Conservation (phyloP, 495 filamentous ascomycete genomes). For the Pseudotulostoma volvatum region DNA sequence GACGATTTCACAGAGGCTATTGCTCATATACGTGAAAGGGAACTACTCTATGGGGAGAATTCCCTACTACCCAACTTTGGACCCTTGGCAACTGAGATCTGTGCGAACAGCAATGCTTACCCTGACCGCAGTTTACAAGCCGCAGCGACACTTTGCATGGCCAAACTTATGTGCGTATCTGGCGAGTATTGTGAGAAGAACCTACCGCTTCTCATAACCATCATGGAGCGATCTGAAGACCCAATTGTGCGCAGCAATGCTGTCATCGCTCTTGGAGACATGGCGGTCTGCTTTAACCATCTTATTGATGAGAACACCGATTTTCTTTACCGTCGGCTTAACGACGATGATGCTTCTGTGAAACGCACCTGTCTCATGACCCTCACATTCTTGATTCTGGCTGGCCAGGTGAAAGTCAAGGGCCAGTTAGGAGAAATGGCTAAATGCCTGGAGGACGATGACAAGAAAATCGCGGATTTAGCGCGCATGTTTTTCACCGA, state of each 20-base stretch:
- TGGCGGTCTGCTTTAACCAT: constrained; percentile 99
- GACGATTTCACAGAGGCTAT: constrained; percentile 98
- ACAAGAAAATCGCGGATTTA: constrained; percentile 85
- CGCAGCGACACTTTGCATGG: constrained; percentile 87
- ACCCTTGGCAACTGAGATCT: constrained; percentile 79
- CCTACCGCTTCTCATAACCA: constrained; percentile 87
- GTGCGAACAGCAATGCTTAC: constrained; percentile 83
- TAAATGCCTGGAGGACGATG: constrained; percentile 89
- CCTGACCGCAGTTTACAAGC: constrained; percentile 76
- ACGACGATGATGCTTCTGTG: constrained; percentile 73
- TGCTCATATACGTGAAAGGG: constrained; percentile 81
- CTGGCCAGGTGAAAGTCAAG: constrained; percentile 98
- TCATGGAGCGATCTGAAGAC: constrained; percentile 83
- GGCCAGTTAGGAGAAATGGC: constrained; percentile 99
- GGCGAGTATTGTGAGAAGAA: constrained; percentile 92
- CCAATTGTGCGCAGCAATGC: constrained; percentile 86
- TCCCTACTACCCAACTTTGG: constrained; percentile 83
- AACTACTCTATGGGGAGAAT: constrained; percentile 74
- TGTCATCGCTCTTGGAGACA: constrained; percentile 91
- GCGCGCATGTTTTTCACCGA: constrained; percentile 98
- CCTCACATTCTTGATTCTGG: constrained; percentile 89
- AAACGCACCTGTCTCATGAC: constrained; percentile 99
- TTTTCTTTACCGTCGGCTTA: constrained; percentile 85
- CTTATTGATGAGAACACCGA: constrained; percentile 98
- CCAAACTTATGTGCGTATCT: constrained; percentile 94